Evolutionary conservation across 495 filamentous ascomycete species (phyloP), one percentile per base, ranked within the genome.

Genomic region (Xylaria intraflava): DNA sequence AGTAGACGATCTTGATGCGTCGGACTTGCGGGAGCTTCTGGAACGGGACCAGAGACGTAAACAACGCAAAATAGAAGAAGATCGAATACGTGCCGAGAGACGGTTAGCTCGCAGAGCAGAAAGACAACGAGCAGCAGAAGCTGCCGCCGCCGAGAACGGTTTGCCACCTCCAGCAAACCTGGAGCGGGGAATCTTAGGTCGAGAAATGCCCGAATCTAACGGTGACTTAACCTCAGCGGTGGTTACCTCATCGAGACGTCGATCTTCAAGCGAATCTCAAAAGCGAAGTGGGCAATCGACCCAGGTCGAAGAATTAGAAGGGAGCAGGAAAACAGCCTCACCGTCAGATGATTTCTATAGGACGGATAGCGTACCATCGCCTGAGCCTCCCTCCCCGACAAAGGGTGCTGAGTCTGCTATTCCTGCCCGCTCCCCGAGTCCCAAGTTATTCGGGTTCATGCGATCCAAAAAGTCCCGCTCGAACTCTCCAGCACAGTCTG

Each of bases 1-100:
- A 33, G 90, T 89, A 20, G 86, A 95, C 65, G 83, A 87, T 35
- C 72, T 95, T 38, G 86, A 85, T 68, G 86, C 90, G 1, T 79
- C 85, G 31, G 87, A 84, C 60, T 61, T 96, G 45, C 77, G 90
- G 17, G 87, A 94, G 60, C 66, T 95, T 30, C 80, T 96, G 77
- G 90, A 96, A 52, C 73, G 90, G 49, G 90, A 96, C 64, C 75
- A 85, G 55, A 81, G 89, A 53, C 78, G 90, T 27, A 79, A 77
- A 53, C 88, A 95, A 51, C 83, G 79, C 64, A 89, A 88, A 71
- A 77, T 76, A 45, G 74, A 83, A 49, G 76, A 79, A 38, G 86
- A 94, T 22, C 82, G 85, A 51, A 86, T 91, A 56, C 84, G 73
- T 53, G 65, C 87, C 22, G 79, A 87, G 51, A 78, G 83, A 54